phyloP scores from a whole-genome alignment of 2,329 filamentous ascomycete species.

The Waltergamsia citrina region DNA sequence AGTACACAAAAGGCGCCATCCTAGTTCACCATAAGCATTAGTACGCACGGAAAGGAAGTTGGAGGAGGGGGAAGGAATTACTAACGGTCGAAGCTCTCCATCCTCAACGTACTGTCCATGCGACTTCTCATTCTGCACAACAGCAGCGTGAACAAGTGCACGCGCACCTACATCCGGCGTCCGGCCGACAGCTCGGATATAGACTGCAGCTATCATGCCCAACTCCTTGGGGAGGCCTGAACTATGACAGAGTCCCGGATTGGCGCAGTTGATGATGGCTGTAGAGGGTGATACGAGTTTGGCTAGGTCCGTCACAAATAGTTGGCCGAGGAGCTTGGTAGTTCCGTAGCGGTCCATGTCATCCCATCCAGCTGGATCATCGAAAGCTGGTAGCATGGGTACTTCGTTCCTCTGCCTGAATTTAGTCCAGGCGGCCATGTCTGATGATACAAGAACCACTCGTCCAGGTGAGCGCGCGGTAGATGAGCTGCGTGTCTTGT shows the following conservation, averaged over 20 bases:
- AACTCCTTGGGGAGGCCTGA: conserved; percentile 3
- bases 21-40: neutral
- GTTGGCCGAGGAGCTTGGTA: conserved; percentile 1
- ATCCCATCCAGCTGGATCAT: conserved; percentile 1
- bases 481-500: conserved; percentile 7
- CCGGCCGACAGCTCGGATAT: neutral
- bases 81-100: conserved; percentile 5
- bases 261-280: conserved; percentile 1
- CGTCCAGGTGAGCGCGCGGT: conserved; percentile 6
- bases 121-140: neutral
- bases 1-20: too few relatives aligned
- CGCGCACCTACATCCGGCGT: conserved; percentile 1
- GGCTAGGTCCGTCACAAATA: conserved; percentile 5
- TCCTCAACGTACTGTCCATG: conserved; percentile 6
- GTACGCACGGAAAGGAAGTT: too few relatives aligned
- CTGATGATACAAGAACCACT: conserved; percentile 15
- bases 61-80: neutral
- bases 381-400: neutral
- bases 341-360: neutral
- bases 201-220: conserved; percentile 1
- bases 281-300: neutral
- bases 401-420: conserved; percentile 6
- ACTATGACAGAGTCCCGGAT: conserved; percentile 2
- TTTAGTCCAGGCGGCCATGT: conserved; percentile 9
- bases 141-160: conserved; percentile 4